Conservation (phyloP, 140 eudicot genomes). For the Flaveria floridana region DNA sequence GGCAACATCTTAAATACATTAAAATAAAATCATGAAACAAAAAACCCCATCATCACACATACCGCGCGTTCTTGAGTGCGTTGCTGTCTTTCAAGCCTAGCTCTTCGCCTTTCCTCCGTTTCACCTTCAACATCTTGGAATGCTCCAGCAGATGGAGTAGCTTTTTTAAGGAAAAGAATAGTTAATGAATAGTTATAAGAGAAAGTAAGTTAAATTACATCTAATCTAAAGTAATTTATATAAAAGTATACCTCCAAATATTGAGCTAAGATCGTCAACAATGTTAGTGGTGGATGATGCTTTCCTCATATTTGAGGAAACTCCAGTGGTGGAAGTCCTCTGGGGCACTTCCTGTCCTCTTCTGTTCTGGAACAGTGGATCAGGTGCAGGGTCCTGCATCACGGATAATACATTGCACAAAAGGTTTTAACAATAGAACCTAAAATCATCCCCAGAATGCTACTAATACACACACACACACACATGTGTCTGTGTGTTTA, state of each 20-base stretch:
- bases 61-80: conserved; percentile 98
- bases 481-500: background rate
- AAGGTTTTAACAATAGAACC: background rate
- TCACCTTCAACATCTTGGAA: conserved; percentile 96
- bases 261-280: conserved; percentile 86
- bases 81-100: conserved; percentile 90
- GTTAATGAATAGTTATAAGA: conserved; percentile 17
- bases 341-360: conserved; percentile 54
- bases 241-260: conserved; percentile 74
- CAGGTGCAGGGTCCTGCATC: conserved; percentile 59
- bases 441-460: background rate
- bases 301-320: conserved; percentile 68
- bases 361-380: conserved; percentile 56
- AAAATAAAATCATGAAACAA: background rate
- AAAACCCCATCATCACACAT: conserved; percentile 33
- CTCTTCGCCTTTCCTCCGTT: conserved; percentile 92
- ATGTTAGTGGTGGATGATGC: conserved; percentile 76
- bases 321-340: conserved; percentile 48
- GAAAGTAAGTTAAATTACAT: conserved; percentile 12
- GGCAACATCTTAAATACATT: background rate
- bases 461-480: background rate
- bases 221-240: background rate
- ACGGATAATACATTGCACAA: background rate
- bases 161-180: conserved; percentile 40
- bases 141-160: conserved; percentile 56